Evolutionary conservation across 1,284 basidiomycete species (phyloP), one percentile per base, ranked within the genome.

Genomic region (Sanghuangporus baumii): DNA sequence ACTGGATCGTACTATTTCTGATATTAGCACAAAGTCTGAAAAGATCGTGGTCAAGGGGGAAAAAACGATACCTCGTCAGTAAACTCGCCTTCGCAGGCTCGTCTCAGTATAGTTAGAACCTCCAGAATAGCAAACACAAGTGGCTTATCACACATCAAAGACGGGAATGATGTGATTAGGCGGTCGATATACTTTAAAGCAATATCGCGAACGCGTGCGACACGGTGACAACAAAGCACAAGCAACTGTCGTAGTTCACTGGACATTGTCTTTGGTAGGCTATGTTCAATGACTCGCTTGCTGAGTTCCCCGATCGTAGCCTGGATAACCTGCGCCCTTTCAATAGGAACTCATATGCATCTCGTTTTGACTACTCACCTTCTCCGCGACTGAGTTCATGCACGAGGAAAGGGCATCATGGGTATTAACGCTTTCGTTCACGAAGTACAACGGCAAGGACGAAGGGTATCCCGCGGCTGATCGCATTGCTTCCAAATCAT

Each of bases 81-180:
- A 71, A 87, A 94, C 76, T 98, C 94, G 65, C 93, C 90, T 74
- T 98, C 94, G 72, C 94, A 96, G 1, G 91, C 87, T 58, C 87
- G 84, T 61, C 95, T 86, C 67, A 99, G 78, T 12, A 98, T 79
- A 0, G 96, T 98, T 63, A 99, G 79, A 50, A 94, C 88, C 73
- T 99, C 97, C 50, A 99, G 80, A 64, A 98, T 89, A 34, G 91
- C 86, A 67, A 89, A 93, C 6, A 99, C 92, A 40, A 98, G 82
- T 12, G 89, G 83, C 11, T 89, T 84, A 71, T 96, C 91, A 74
- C 96, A 98, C 82, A 98, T 89, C 64, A 99, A 78, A 7, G 94
- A 94, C 0, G 97, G 96, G 75, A 98, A 97, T 1, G 91, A 93
- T n/a, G 87, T 89, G 67, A 98, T 86, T 52, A 99, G 79, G 46